A percentile compares a stretch with the other conserved stretches of the same genome.
phyloP scores from a whole-genome alignment of 768 basidiomycete species.

The Cystofilobasidium bisporidii region DNA sequence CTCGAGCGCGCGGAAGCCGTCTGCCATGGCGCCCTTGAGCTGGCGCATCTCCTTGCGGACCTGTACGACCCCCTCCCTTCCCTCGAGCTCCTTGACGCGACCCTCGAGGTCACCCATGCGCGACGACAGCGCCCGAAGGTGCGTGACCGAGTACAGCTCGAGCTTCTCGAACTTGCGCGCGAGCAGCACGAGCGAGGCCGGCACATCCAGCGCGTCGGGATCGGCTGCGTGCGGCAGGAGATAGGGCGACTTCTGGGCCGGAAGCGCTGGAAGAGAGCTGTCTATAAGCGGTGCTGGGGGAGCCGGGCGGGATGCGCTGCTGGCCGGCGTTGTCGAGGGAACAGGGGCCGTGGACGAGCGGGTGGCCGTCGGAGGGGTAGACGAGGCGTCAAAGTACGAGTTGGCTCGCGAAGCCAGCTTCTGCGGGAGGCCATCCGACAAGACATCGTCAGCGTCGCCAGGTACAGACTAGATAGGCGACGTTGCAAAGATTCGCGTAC shows the following conservation, averaged over 20 bases:
- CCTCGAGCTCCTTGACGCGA: background rate
- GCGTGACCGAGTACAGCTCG: slow-evolving; percentile 2
- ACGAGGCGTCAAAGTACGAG: slow-evolving; percentile 6
- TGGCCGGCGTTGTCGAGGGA: background rate
- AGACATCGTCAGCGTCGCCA: no score
- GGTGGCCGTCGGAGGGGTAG: background rate
- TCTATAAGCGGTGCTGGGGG: background rate
- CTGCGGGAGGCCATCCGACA: background rate
- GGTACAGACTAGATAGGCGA: background rate
- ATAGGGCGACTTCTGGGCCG: background rate
- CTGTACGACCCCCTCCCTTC: background rate
- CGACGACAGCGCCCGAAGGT: slow-evolving; percentile 1
- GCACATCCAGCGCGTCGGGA: slow-evolving; percentile 3
- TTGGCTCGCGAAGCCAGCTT: background rate
- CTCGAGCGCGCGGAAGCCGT: background rate
- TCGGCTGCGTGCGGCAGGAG: background rate
- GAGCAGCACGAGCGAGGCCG: background rate
- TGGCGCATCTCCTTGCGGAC: background rate
- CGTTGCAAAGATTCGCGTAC: background rate
- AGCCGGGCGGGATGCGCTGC: background rate
- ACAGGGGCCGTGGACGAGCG: background rate
- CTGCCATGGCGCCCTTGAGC: background rate
- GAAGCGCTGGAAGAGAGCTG: background rate
- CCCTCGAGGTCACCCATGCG: slow-evolving; percentile 1
- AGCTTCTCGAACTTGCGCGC: slow-evolving; percentile 12